Base-by-base conservation (phyloP, 2,329 filamentous ascomycete genomes). In the Apiospora koreana region DNA sequence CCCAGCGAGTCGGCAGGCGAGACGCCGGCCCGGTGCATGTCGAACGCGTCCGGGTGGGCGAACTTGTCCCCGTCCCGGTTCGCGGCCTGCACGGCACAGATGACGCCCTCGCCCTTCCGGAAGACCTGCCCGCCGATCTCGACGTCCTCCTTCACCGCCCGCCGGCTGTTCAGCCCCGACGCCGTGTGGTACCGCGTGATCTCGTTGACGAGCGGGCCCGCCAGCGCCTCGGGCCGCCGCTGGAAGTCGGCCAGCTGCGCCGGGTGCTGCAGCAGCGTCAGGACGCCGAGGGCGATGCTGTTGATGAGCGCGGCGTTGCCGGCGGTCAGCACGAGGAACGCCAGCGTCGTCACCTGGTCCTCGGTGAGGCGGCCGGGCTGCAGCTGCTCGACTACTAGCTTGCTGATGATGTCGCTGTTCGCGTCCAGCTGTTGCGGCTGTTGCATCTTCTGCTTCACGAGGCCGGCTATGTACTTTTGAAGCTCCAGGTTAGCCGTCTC, bases 101-200 rank as follows among this genome's bases (percentile, higher is more conserved):
- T 68, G 42, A 71, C 71, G 38, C 69, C 71, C 18, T 72, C 69
- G 21, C 71, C 69, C 41, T 41, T 68, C 12, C 25, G n/a, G 2
- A 72, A 82, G 66, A 75, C 81, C 1, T 74, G 78, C 43, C 74
- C 79, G 41, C 79, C 78, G 38, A 74, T 74, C 23, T 76, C 71
- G 25, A 78, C 79, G 73, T 79, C 79, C 70, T 76, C 79, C 70
- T 78, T 79, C 73, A 76, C 81, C 41, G 73, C 84, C 73, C 92
- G 94, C 80, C 92, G 91, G 79, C 87, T 98, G 69, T 79, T 97
- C 50, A 93, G 50, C 1, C 50, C 50, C 7, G 50, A 58, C 50
- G 50, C 50, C 1, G 41, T 68, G 42, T 28, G 67, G 58, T n/a
- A 69, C 65, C 18, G 70, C 69, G 8, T 38, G 21, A 69, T 42